A percentile compares a stretch with the other conserved stretches of the same genome.
phyloP scores from a whole-genome alignment of 176 grass and related monocot genomes.

The Eragrostis nindensis region DNA sequence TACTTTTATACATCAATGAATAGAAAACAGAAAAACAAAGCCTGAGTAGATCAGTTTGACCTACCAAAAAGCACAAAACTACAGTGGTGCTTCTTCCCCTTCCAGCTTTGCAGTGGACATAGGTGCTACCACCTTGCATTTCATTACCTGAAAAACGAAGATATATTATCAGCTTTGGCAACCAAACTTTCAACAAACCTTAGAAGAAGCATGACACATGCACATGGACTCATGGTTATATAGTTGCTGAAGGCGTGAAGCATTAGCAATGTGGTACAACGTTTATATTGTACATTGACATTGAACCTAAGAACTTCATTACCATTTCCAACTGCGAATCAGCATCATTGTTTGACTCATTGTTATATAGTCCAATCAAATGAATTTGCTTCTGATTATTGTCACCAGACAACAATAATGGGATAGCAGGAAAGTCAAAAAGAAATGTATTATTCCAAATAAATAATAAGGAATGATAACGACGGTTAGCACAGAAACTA shows the following conservation, averaged over 20 bases:
- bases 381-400: neutral
- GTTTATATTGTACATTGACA: neutral
- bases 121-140: constrained; percentile 56
- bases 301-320: neutral
- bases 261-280: neutral
- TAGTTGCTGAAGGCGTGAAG: neutral
- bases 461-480: neutral
- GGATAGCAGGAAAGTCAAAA: neutral
- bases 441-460: neutral
- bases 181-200: neutral
- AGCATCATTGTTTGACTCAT: neutral
- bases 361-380: neutral
- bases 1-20: neutral
- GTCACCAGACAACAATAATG: neutral
- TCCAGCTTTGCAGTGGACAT: constrained; percentile 97
- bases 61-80: constrained; percentile 90
- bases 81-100: constrained; percentile 83
- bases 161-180: neutral
- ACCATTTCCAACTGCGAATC: neutral
- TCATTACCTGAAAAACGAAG: constrained; percentile 56
- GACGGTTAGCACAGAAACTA: neutral
- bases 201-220: neutral
- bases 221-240: neutral
- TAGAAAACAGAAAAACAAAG: neutral
- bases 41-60: neutral